Conservation (phyloP, 768 basidiomycete genomes). For the Amanita rimosa region DNA sequence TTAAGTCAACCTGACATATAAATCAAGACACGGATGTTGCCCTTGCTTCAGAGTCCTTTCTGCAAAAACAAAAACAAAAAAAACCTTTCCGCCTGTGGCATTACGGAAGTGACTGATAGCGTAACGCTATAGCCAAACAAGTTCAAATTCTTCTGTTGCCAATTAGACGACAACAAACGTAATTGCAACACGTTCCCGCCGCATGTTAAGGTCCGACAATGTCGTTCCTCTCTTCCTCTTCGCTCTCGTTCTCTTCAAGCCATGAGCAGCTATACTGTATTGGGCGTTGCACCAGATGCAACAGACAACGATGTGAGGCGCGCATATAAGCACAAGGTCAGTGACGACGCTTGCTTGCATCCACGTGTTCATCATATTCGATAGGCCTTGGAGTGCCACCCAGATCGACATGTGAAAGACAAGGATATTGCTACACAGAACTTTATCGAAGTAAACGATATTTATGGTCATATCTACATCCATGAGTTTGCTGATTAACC, state of each 20-base stretch:
- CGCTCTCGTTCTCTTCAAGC: not conserved
- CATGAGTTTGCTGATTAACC: not conserved
- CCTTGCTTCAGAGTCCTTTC: too few relatives aligned
- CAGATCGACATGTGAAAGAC: slow-evolving; percentile 16
- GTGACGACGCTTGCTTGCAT: not conserved
- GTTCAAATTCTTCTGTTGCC: not conserved
- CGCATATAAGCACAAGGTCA: slow-evolving; percentile 5
- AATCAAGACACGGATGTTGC: too few relatives aligned
- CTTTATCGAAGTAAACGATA: slow-evolving; percentile 13
- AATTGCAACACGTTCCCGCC: slow-evolving; percentile 3
- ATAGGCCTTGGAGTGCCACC: slow-evolving; percentile 40
- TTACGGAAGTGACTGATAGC: too few relatives aligned
- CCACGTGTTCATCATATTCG: not conserved
- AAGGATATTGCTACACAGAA: slow-evolving; percentile 14
- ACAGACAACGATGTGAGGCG: slow-evolving; percentile 2
- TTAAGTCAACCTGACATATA: too few relatives aligned
- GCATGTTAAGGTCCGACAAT: slow-evolving; percentile 5
- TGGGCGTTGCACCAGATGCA: slow-evolving; percentile 4
- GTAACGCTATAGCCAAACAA: not conserved
- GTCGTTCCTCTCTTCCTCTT: not conserved
- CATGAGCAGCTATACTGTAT: slow-evolving; percentile 1
- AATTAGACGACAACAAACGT: not conserved
- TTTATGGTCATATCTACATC: slow-evolving; percentile 1
- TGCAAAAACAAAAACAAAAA: too few relatives aligned
- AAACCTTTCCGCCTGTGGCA: too few relatives aligned